phyloP scores from a whole-genome alignment of 805 yeast genomes.

The Brettanomyces custersianus region DNA sequence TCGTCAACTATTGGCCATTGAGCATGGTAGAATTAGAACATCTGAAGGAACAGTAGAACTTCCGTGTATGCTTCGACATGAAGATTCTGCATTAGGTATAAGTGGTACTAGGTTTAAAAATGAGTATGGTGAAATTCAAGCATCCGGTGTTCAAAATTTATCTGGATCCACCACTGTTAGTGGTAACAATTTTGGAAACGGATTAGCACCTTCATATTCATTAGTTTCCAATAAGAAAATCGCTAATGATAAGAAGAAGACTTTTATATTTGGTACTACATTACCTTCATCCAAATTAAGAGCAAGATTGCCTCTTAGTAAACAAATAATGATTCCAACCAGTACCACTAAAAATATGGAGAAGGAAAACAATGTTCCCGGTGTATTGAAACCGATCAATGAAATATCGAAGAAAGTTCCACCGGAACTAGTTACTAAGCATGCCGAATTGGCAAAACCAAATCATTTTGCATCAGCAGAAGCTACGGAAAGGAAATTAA shows the following conservation, averaged over 20 bases:
- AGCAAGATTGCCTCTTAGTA: neutral
- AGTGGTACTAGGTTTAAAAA: constrained; percentile 18
- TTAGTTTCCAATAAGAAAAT: constrained; percentile 46
- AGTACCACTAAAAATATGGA: neutral
- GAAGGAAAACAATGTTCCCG: neutral
- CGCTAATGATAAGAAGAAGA: constrained; percentile 31
- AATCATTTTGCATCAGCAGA: neutral
- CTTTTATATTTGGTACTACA: constrained; percentile 13
- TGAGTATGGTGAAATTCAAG: constrained; percentile 48
- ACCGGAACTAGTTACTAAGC: neutral
- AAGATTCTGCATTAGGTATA: constrained; percentile 3
- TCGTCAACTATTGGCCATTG: neutral
- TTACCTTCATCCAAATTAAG: neutral
- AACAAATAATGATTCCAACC: too few species aligned
- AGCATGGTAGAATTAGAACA: neutral
- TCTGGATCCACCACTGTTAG: constrained; percentile 22
- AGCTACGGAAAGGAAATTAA: constrained; percentile 1
- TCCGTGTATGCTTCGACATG: neutral
- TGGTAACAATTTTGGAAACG: constrained; percentile 37
- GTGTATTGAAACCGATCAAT: neutral
- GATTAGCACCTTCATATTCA: constrained; percentile 52
- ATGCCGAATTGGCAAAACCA: too few species aligned
- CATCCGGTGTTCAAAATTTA: constrained; percentile 44
- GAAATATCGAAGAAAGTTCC: neutral
- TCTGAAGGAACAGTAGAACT: neutral